Conservation (phyloP, 768 basidiomycete species). For the Pisolithus marmoratus region DNA sequence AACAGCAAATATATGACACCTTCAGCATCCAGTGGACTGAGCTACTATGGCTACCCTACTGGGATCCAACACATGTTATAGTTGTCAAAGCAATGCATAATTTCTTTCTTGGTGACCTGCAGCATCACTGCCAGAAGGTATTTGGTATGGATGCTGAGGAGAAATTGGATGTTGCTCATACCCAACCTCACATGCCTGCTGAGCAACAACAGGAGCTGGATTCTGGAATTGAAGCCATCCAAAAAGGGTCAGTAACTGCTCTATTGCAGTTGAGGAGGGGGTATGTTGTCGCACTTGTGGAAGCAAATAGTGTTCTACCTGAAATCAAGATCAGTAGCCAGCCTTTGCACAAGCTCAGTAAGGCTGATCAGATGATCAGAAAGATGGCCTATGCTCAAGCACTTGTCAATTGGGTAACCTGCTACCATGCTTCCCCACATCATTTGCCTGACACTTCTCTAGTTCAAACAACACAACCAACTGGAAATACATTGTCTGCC, state of each 20-base stretch:
- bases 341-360: too few species aligned
- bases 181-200: not conserved
- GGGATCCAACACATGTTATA: conserved; percentile 22
- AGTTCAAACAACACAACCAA: not conserved
- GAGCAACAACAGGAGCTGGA: not conserved
- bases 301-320: not conserved
- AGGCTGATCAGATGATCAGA: too few species aligned
- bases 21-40: conserved; percentile 26
- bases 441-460: too few species aligned
- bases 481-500: not conserved
- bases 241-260: not conserved
- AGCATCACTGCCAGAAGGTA: conserved; percentile 10
- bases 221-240: not conserved
- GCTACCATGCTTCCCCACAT: too few species aligned
- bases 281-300: not conserved
- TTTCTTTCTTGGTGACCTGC: conserved; percentile 19
- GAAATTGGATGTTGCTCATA: not conserved
- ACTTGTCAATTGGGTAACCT: too few species aligned
- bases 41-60: conserved; percentile 32
- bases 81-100: conserved; percentile 36
- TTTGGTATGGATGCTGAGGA: conserved; percentile 8
- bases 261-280: not conserved
- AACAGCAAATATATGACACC: conserved; percentile 6
- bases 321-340: too few species aligned
- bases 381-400: too few species aligned